Conservation (phyloP, 2,329 filamentous ascomycete genomes). For the Coniosporium tulheliwenetii region DNA sequence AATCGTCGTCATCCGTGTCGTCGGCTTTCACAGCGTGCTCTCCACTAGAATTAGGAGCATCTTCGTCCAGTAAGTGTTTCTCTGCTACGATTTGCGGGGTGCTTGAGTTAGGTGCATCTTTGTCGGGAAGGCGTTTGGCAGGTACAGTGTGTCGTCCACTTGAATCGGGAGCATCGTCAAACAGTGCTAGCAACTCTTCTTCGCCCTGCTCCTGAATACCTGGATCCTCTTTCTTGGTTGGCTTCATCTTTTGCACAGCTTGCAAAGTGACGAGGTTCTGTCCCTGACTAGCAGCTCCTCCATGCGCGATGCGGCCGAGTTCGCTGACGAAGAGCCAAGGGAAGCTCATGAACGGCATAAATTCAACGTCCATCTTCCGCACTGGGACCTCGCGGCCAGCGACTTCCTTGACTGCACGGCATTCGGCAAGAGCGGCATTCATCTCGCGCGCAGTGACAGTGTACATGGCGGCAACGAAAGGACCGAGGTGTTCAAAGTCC, state of each 20-base stretch:
- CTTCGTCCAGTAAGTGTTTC: too few species aligned
- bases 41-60: too few species aligned
- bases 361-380: conserved; percentile 24
- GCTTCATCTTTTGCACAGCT: conserved; percentile 1
- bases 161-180: too few species aligned
- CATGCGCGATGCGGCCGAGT: conserved; percentile 51
- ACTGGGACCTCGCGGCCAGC: conserved; percentile 21
- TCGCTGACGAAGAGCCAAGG: conserved; percentile 77
- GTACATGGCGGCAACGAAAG: conserved; percentile 80
- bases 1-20: too few species aligned
- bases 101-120: too few species aligned
- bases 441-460: conserved; percentile 61
- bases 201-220: too few species aligned
- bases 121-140: too few species aligned
- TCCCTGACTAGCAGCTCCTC: conserved; percentile 3
- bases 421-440: conserved; percentile 39
- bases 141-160: too few species aligned
- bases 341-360: conserved; percentile 77
- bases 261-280: conserved; percentile 1
- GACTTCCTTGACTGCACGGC: conserved; percentile 20
- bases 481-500: conserved; percentile 44
- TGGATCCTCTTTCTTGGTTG: conserved; percentile 4
- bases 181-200: too few species aligned
- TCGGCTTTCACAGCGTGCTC: too few species aligned
- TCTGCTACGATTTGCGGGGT: too few species aligned